Base-by-base conservation (phyloP, 768 basidiomycete species). In the Podaxis sp. region DNA sequence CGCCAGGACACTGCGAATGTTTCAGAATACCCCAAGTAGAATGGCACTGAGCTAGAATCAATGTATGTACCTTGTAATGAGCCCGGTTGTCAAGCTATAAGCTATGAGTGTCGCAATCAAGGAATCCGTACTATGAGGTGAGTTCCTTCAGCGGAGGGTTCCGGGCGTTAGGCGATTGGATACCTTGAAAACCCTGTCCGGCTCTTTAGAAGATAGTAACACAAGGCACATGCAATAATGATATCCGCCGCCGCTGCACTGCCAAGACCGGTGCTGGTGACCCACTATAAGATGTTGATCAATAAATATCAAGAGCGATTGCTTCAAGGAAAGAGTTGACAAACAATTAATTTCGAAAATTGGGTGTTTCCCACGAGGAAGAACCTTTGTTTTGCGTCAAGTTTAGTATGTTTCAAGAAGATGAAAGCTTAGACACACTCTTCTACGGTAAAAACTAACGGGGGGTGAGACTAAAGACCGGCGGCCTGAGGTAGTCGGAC, bases 191-290 rank as follows among this genome's bases (percentile, higher is more conserved):
- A 78, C 17, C 82, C 82, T n/a, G 82, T 83, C 30, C 79, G 77
- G 66, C 73, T 78, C 67, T 74, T 76, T n/a, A 74, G 76, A 53
- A 85, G 72, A 61, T 79, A 82, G 65, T 79, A 83, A 66, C 80
- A 82, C 59, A 85, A 75, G 13, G 80, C 72, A 52, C 72, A 63
- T 2, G 83, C 84, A 52, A 84, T 83, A 61, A 82, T 72, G 62
- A 82, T 73, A 65, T 84, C 83, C 9, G 81, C 78, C 15, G 77
- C 77, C n/a, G 80, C 79, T 26, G 81, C 80, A 59, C 79, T 77
- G 38, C 80, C 79, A 53, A 81, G 71, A 1, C 82, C 84, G 26
- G 76, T 65, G 65, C 77, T 80, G 7, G 82, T 80, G 13, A 85
- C 76, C 84, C 83, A 84, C 83, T 73, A 51, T 17, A 42, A 26